Evolutionary conservation across 129 eudicot genomes (phyloP), one percentile per base, ranked within the genome.

Genomic region (Calendula officinalis): DNA sequence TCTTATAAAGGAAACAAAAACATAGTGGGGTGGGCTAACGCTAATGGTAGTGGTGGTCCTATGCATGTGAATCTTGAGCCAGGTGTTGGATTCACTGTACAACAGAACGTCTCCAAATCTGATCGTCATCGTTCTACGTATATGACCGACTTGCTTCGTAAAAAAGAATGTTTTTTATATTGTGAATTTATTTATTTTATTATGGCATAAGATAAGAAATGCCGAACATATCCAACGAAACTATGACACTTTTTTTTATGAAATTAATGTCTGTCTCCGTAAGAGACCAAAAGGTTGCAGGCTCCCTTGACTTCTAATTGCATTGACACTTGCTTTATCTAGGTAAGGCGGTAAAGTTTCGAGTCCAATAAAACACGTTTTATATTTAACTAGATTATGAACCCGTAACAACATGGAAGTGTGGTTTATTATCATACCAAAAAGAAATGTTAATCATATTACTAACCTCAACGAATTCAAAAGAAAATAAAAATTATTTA

Each of bases 231-330:
- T 11, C 50, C 50, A 45, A 45, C 13, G 50, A 45, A 45, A 45
- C 50, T 9, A 9, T 45, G 50, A 11, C 16, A 45, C 2, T 45
- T 22, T 22, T 0, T 22, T 22, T 0, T 2, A 22, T 22, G 30
- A 22, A 22, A 22, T 22, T 22, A 22, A 22, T 22, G 13, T 45
- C 13, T 11, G 13, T 11, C 13, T 11, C 5, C 13, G 50, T 45
- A 45, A 3, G 50, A n/a, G 50, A 45, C 50, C 50, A 45, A 45
- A 45, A 45, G 4, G 50, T 45, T 45, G n/a, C 50, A 45, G 50
- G 50, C 5, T 45, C 50, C 11, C 15, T 44, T 44, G 49, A 44
- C 49, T 44, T 12, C n/a, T 44, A 2, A 22, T 7, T 44, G 49
- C 49, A 0, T 45, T 12, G 50, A 14, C 50, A 45, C 50, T 45